Conservation (phyloP, 2,329 filamentous ascomycete genomes). For the Aureobasidium subglaciale region DNA sequence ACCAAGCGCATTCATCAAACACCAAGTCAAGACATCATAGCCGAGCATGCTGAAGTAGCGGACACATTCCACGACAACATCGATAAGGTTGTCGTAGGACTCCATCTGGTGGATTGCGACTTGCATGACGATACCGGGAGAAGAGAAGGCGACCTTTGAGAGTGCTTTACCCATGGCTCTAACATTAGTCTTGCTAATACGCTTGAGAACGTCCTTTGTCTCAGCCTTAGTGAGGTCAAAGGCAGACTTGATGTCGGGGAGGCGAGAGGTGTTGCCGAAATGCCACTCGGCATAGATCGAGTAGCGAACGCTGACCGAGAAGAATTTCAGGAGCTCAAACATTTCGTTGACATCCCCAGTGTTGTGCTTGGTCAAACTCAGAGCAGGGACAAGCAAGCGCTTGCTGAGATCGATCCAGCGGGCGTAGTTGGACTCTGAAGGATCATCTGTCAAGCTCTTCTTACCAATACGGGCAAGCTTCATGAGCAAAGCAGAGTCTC, state of each 20-base stretch:
- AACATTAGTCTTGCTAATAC: conserved; percentile 81
- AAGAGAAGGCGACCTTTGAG: conserved; percentile 86
- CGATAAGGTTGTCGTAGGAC: conserved; percentile 88
- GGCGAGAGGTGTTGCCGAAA: conserved; percentile 65
- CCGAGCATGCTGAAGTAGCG: conserved; percentile 89
- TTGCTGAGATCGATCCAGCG: conserved; percentile 83
- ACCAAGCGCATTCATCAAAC: conserved; percentile 66
- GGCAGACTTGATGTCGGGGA: conserved; percentile 69
- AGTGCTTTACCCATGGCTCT: conserved; percentile 78
- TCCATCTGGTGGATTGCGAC: conserved; percentile 87
- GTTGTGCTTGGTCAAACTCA: conserved; percentile 81
- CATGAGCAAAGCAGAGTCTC: conserved; percentile 67
- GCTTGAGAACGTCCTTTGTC: conserved; percentile 79
- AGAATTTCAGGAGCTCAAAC: conserved; percentile 74
- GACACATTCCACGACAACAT: conserved; percentile 88
- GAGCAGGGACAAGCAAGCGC: conserved; percentile 74
- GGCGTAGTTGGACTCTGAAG: conserved; percentile 59
- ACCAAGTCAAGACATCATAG: conserved; percentile 91
- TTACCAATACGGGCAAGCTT: conserved; percentile 83
- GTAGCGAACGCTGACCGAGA: conserved; percentile 70
- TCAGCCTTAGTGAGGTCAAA: conserved; percentile 72
- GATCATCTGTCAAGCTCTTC: conserved; percentile 64
- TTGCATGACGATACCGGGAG: conserved; percentile 84
- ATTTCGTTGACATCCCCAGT: conserved; percentile 78
- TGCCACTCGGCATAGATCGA: conserved; percentile 93